Conservation (phyloP, 129 eudicot genomes). For the Escallonia herrerae region DNA sequence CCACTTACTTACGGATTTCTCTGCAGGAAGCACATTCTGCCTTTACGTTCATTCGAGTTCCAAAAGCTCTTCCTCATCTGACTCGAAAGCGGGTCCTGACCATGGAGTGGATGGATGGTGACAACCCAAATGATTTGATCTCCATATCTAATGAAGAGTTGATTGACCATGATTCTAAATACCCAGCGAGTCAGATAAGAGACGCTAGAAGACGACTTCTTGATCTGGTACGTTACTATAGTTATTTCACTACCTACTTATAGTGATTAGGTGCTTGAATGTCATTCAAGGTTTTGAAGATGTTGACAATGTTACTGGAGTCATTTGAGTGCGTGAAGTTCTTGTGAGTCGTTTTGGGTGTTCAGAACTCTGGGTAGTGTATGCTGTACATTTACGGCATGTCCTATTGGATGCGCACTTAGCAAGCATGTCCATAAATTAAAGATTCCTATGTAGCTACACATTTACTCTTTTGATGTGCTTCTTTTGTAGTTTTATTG, state of each 20-base stretch:
- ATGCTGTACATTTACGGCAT: too few relatives aligned
- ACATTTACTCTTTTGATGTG: too few relatives aligned
- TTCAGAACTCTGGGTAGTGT: too few relatives aligned
- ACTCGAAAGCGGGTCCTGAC: conserved; percentile 72
- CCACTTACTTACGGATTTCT: neutral
- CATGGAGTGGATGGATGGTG: conserved; percentile 98
- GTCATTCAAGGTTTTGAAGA: neutral
- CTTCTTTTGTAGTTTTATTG: too few relatives aligned
- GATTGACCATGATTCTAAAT: conserved; percentile 18
- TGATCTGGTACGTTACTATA: conserved; percentile 59
- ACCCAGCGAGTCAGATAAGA: conserved; percentile 37
- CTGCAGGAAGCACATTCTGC: conserved; percentile 87
- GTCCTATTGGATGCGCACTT: too few relatives aligned
- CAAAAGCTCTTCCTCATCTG: conserved; percentile 57
- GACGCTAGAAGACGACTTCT: conserved; percentile 72
- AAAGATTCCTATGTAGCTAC: too few relatives aligned
- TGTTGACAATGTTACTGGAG: neutral
- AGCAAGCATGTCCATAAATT: too few relatives aligned
- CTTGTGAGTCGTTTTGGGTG: too few relatives aligned
- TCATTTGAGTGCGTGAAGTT: too few relatives aligned
- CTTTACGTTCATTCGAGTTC: conserved; percentile 61
- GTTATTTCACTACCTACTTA: neutral
- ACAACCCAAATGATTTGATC: conserved; percentile 79
- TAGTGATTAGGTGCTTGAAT: neutral
- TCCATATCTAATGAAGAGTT: conserved; percentile 30